These are phyloP conservation scores for Mercurialis annua DNA, from an alignment of 345 rosid species.

Conservation along the genomic window DNA sequence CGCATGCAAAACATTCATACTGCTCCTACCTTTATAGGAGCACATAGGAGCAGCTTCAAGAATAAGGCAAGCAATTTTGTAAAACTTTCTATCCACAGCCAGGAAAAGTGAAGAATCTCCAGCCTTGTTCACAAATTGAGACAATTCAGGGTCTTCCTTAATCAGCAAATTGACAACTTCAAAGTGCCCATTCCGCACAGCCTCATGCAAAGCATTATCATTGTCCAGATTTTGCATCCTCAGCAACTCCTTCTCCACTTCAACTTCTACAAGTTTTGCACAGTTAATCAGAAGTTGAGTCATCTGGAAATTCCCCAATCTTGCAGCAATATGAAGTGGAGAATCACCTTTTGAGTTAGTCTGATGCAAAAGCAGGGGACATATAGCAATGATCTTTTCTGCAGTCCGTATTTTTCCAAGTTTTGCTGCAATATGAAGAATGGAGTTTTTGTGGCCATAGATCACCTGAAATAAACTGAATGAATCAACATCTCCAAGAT, in stretches of 20 bases:
- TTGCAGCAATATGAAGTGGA: conserved; percentile 40
- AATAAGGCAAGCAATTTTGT: conserved; percentile 6
- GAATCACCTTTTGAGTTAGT: conserved; percentile 37
- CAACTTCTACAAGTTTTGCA: conserved; percentile 19
- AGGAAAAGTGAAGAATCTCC: conserved; percentile 4
- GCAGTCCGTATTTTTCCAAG: conserved; percentile 18
- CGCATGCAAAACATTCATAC: conserved; percentile 25
- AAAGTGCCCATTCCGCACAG: conserved; percentile 18
- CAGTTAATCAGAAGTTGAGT: conserved; percentile 14
- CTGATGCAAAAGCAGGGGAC: conserved; percentile 24
- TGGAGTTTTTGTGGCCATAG: conserved; percentile 30
- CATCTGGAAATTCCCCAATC: conserved; percentile 24
- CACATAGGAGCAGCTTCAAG: conserved; percentile 11
- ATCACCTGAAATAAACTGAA: no score
- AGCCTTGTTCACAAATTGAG: background rate
- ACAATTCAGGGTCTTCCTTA: conserved; percentile 13
- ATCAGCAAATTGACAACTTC: conserved; percentile 14
- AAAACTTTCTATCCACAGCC: conserved; percentile 20
- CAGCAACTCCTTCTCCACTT: conserved; percentile 11
- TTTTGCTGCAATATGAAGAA: conserved; percentile 37
- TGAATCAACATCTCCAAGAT: background rate
- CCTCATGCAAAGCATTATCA: conserved; percentile 25
- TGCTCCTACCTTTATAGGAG: conserved; percentile 13
- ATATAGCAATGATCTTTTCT: conserved; percentile 15
- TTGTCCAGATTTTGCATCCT: conserved; percentile 17